Evolutionary conservation across 2,329 filamentous ascomycete genomes (phyloP).

Genomic region (Calonectria hongkongensis): DNA sequence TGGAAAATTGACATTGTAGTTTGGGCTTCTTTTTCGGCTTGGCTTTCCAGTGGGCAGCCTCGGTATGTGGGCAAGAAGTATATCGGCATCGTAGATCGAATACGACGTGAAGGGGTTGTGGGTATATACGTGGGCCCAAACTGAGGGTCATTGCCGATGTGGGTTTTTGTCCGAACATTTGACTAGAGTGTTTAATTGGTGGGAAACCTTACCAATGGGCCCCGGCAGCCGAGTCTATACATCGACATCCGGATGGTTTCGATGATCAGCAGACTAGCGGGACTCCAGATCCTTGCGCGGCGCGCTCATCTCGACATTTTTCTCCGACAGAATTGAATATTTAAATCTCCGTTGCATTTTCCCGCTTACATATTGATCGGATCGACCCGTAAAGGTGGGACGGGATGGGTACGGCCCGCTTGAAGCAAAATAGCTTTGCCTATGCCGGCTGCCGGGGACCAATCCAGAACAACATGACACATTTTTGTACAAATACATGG

Average conservation of each 20-base stretch:
- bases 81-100: too few relatives aligned
- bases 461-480: too few relatives aligned
- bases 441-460: not conserved
- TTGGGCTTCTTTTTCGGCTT: not conserved
- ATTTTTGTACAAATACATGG: not conserved
- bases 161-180: not conserved
- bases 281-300: not conserved
- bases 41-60: not conserved
- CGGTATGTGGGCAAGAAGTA: not conserved
- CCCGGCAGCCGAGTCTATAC: not conserved
- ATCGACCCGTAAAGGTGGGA: not conserved
- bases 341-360: not conserved
- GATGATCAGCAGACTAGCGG: not conserved
- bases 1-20: not conserved
- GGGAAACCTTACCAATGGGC: not conserved
- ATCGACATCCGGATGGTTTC: not conserved
- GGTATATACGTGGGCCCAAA: not conserved
- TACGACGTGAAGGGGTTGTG: too few relatives aligned
- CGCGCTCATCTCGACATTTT: not conserved
- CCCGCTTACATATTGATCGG: not conserved
- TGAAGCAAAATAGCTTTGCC: not conserved
- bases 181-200: not conserved
- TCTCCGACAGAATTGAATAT: not conserved
- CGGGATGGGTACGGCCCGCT: conserved; percentile 1
- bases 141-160: not conserved